Evolutionary conservation across 2,329 filamentous ascomycete species (phyloP), one percentile per base, ranked within the genome.

Genomic region (Xylariomycetidae sp.): DNA sequence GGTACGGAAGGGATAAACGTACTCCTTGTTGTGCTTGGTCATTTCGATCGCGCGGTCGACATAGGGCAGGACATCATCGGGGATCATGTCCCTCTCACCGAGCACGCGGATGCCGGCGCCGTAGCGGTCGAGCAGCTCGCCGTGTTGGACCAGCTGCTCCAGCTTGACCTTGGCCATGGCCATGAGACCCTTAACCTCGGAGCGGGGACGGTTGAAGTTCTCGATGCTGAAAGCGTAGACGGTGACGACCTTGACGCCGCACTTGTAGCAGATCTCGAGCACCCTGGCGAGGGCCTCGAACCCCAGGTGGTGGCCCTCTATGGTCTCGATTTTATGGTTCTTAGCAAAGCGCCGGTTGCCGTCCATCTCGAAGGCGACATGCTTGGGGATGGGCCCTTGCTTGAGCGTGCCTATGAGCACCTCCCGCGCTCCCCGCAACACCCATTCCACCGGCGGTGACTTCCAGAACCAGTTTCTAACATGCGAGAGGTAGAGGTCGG

Each of bases 321-420:
- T 81, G 0, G 89, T 95, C 67, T 98, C 92, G 57, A 98, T 95
- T 44, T 90, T 80, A 64, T 92, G 87, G 43, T 74, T 84, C 41
- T 85, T 76, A 10, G 92, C 92, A 65, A 93, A 98, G 28, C 92
- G 82, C 52, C 92, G 72, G 63, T 98, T 98, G 35, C 92, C 92
- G 58, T 98, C 92, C n/a, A 98, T 98, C 49, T 95, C 90, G 56
- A 98, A 98, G n/a, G 92, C 92, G 40, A 98, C 78, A 76, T 98
- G 92, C 53, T 87, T 81, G 8, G 92, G 92, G 35, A 98, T 82
- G 2, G 88, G 87, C 0, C 92, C 92, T 61, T 95, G 90, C 54
- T 82, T 82, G 34, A 96, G 65, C 31, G 89, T 84, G 34, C 87
- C 86, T 48, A 98, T 92, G 42, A 96, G 72, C 31, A 95, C 67